Evolutionary conservation across 352 stramenopile genomes (phyloP), one percentile per base, ranked within the genome.

Genomic region (Phytophthora podocarpi): DNA sequence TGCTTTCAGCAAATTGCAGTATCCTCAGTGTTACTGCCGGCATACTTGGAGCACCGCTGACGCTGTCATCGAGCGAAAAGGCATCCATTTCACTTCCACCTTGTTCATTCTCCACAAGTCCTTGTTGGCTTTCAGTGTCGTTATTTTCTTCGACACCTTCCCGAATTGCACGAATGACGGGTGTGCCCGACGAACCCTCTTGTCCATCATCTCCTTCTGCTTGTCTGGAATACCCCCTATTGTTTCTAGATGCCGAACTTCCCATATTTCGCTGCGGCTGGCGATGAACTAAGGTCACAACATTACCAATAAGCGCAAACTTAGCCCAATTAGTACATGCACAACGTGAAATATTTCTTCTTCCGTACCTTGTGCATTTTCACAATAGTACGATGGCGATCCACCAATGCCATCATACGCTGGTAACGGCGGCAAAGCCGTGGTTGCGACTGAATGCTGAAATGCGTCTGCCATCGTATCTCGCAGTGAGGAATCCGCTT

Each of bases 401-500:
- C 83, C 85, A 28, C 83, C 83, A 50, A 91, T 80, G 1, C 83
- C 85, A 59, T 94, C 83, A 58, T 94, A 93, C 5, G 83, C 83
- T 76, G 85, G 85, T 10, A 94, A 53, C 12, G 83, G 83, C n/a
- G 83, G 80, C 8, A 94, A 58, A 13, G 82, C 51, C 37, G 60
- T 43, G 1, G 60, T 21, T 28, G 15, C 59, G 11, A 48, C 4
- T 30, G 45, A 35, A 27, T 67, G 55, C 9, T 59, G 60, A 52
- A 60, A 64, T 13, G 23, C 9, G 10, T 40, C 10, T 39, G 11
- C 18, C 27, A 34, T 28, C 6, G 46, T 18, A 47, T 40, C 28
- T 59, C 61, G 34, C 10, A 32, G 24, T 28, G 30, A 20, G n/a
- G 28, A 45, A 27, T 46, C n/a, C 5, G 5, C 15, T 6, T 51